Conservation (phyloP, 2,329 filamentous ascomycete genomes). For the Aspergillus transmontanensis region DNA sequence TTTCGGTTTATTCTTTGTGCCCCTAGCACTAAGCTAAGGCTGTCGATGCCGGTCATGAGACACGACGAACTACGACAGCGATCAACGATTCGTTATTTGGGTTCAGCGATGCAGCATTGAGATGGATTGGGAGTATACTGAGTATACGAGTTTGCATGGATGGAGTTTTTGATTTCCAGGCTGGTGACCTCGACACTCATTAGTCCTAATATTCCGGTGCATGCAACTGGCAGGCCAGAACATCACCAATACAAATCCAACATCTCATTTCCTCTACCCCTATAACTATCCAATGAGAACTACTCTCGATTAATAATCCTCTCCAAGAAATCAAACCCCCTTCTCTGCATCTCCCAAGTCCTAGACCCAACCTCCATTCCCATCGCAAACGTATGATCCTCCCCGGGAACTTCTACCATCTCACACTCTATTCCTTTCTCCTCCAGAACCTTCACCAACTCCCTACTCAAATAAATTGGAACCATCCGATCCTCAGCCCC, state of each 20-base stretch:
- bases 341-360: slow-evolving; percentile 38
- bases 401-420: slow-evolving; percentile 42
- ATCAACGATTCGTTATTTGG: not conserved
- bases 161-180: slow-evolving; percentile 1
- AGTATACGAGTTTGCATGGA: slow-evolving; percentile 2
- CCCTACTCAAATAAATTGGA: slow-evolving; percentile 37
- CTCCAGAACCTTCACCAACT: slow-evolving; percentile 29
- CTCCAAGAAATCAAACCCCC: slow-evolving; percentile 49
- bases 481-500: slow-evolving; percentile 45
- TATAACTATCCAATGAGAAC: not conserved
- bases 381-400: slow-evolving; percentile 49
- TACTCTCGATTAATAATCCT: slow-evolving; percentile 15
- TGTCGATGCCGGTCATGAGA: slow-evolving; percentile 1
- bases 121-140: not conserved
- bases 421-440: slow-evolving; percentile 36
- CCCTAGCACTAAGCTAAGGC: not conserved
- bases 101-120: slow-evolving; percentile 2
- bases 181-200: not conserved
- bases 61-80: not conserved
- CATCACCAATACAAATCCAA: not conserved
- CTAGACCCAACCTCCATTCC: slow-evolving; percentile 44
- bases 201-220: slow-evolving; percentile 2
- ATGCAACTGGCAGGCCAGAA: not conserved
- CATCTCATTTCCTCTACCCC: not conserved
- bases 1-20: not conserved